A percentile compares a stretch with the other conserved stretches of the same genome.
phyloP scores from a whole-genome alignment of 2,329 filamentous ascomycete genomes.

The Fusarium pseudograminearum region DNA sequence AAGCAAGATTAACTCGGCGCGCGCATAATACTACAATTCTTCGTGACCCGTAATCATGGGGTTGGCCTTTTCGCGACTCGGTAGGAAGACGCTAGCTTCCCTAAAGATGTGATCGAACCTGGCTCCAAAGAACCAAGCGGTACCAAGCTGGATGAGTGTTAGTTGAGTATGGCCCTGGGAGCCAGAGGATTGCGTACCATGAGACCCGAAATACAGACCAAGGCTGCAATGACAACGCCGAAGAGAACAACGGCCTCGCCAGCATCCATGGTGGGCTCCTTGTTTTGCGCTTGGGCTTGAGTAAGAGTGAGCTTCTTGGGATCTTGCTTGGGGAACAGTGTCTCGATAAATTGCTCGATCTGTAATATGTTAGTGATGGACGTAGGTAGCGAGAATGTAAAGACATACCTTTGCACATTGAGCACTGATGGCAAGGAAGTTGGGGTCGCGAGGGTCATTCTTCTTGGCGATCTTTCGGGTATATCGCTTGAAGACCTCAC shows the following conservation, averaged over 20 bases:
- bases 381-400: accelerated
- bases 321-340: conserved; percentile 87
- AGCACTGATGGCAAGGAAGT: conserved; percentile 90
- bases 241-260: conserved; percentile 76
- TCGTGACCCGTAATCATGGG: conserved; percentile 50
- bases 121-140: conserved; percentile 84
- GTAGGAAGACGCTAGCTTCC: conserved; percentile 45
- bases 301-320: conserved; percentile 67
- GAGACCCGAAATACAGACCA: conserved; percentile 75
- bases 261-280: conserved; percentile 62
- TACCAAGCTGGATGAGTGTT: conserved; percentile 69
- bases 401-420: conserved; percentile 81
- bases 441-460: conserved; percentile 93
- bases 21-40: conserved; percentile 51
- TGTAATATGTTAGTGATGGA: conserved; percentile 52
- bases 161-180: background rate
- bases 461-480: conserved; percentile 87
- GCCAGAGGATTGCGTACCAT: conserved; percentile 74
- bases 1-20: conserved; percentile 35
- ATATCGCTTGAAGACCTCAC: conserved; percentile 84
- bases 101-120: conserved; percentile 72
- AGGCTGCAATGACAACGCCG: conserved; percentile 72
- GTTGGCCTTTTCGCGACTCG: conserved; percentile 40
- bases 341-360: conserved; percentile 97
- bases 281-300: conserved; percentile 53